Evolutionary conservation across 305 asterid genomes (phyloP).

Genomic region (Fraxinus velutina): DNA sequence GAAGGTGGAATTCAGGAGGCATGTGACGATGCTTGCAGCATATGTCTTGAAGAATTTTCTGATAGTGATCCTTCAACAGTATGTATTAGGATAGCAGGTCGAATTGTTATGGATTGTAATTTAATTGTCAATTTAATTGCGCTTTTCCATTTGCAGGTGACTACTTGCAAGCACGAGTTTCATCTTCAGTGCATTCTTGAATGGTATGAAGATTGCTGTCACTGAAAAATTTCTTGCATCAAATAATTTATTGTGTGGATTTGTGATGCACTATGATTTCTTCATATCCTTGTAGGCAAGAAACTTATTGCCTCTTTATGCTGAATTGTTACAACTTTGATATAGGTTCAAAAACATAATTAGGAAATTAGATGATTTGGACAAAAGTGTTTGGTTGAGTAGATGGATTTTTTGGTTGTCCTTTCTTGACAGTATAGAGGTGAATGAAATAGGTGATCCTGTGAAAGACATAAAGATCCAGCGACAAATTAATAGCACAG

Average conservation of each 20-base stretch:
- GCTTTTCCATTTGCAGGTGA: conserved; percentile 52
- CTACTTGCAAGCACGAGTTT: conserved; percentile 84
- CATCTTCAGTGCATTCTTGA: conserved; percentile 94
- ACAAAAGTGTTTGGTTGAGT: background rate
- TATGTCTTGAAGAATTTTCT: conserved; percentile 74
- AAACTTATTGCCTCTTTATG: background rate
- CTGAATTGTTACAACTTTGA: background rate
- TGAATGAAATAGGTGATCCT: background rate
- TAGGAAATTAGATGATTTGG: background rate
- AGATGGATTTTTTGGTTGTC: background rate
- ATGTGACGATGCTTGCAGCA: conserved; percentile 83
- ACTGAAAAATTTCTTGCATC: background rate
- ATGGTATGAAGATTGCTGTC: conserved; percentile 45
- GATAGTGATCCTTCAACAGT: conserved; percentile 82
- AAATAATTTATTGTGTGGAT: background rate
- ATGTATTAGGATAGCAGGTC: conserved; percentile 20
- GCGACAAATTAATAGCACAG: background rate
- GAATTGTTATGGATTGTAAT: background rate
- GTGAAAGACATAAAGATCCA: background rate
- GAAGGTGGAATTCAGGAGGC: conserved; percentile 95
- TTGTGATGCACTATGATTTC: background rate
- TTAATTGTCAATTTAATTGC: conserved; percentile 8
- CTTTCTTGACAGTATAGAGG: background rate
- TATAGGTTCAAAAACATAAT: background rate
- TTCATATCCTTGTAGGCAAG: background rate